Conservation (phyloP, 2,329 filamentous ascomycete genomes). For the Onygenales sp. region DNA sequence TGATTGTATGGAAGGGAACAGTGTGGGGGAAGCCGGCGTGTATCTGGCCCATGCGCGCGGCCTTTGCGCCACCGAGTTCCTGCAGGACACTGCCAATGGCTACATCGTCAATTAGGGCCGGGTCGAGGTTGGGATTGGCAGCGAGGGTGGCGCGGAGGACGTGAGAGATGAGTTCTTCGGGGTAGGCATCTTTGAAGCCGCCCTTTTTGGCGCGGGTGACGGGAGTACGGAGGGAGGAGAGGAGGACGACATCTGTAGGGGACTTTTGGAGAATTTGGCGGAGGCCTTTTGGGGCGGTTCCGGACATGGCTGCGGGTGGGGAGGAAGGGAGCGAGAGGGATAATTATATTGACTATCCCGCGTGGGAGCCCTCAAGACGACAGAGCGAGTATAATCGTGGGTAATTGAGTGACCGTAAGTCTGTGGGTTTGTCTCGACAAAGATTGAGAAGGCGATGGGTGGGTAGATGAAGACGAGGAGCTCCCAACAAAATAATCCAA, state of each 20-base stretch:
- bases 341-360: too few relatives aligned
- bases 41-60: constrained; percentile 81
- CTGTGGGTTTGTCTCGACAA: too few relatives aligned
- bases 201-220: constrained; percentile 78
- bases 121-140: constrained; percentile 62
- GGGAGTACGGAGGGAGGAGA: constrained; percentile 83
- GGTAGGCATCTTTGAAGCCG: constrained; percentile 75
- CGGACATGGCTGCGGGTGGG: constrained; percentile 31
- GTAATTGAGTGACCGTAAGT: too few relatives aligned
- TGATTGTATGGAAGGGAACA: constrained; percentile 75
- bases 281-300: constrained; percentile 52
- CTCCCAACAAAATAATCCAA: too few relatives aligned
- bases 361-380: too few relatives aligned
- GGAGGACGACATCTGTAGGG: constrained; percentile 74
- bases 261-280: constrained; percentile 68
- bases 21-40: constrained; percentile 66
- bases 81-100: constrained; percentile 82
- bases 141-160: constrained; percentile 59
- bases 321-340: too few relatives aligned
- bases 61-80: constrained; percentile 83
- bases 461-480: too few relatives aligned
- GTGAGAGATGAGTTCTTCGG: constrained; percentile 69
- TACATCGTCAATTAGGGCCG: constrained; percentile 64
- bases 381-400: too few relatives aligned
- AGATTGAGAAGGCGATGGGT: too few relatives aligned